Evolutionary conservation across 495 filamentous ascomycete genomes (phyloP).

Genomic region (Glarea lozoyensis): DNA sequence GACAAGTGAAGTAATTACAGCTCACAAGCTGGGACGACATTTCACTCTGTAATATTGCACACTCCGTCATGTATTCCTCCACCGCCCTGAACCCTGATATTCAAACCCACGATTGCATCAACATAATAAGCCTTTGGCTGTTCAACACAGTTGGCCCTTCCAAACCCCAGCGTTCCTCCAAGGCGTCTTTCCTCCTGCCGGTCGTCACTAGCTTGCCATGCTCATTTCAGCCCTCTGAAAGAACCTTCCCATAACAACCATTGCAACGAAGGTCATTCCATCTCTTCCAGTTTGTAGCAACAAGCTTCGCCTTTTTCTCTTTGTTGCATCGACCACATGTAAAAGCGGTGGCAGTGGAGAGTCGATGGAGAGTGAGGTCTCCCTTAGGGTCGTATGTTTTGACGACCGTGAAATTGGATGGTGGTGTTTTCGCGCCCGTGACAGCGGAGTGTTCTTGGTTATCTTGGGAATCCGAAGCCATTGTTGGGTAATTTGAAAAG

Average conservation of each 20-base stretch:
- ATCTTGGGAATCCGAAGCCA: constrained; percentile 15
- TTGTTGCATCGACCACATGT: constrained; percentile 18
- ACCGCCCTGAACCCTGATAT: too few relatives aligned
- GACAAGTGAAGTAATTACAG: too few relatives aligned
- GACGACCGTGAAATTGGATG: constrained; percentile 16
- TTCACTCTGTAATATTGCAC: too few relatives aligned
- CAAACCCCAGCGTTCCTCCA: too few relatives aligned
- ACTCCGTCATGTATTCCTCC: too few relatives aligned
- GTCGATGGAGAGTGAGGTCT: constrained; percentile 19
- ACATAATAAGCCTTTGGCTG: too few relatives aligned
- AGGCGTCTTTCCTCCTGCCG: too few relatives aligned
- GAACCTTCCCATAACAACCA: constrained; percentile 6
- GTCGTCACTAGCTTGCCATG: too few relatives aligned
- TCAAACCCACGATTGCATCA: too few relatives aligned
- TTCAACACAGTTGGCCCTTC: too few relatives aligned
- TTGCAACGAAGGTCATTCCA: constrained; percentile 21
- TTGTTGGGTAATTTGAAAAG: constrained; percentile 8
- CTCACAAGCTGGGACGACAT: too few relatives aligned
- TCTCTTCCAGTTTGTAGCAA: constrained; percentile 14
- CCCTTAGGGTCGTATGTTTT: constrained; percentile 18
- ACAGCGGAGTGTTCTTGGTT: constrained; percentile 12
- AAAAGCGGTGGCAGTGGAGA: constrained; percentile 16
- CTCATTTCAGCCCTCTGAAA: background rate
- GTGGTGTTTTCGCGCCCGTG: constrained; percentile 9
- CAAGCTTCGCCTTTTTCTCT: constrained; percentile 20